A percentile compares a stretch with the other conserved stretches of the same genome.
Evolutionary conservation across 768 basidiomycete genomes (phyloP).

Genomic region (Leccinellum albellum): DNA sequence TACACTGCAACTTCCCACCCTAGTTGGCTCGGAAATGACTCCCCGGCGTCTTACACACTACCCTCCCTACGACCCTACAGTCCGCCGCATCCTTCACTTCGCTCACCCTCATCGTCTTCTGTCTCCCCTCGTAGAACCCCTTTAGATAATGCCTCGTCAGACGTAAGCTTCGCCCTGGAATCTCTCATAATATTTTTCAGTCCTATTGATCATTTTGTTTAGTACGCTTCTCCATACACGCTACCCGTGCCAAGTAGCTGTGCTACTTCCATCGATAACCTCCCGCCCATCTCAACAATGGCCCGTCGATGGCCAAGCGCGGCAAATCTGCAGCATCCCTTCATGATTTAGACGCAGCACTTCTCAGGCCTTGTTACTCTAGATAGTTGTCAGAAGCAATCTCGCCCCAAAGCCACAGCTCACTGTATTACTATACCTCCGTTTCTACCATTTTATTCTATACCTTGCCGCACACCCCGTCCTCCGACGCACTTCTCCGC

Average conservation of each 20-base stretch:
- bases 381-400: conserved; percentile 7
- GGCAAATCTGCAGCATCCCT: conserved; percentile 31
- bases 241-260: conserved; percentile 27
- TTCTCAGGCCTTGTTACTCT: neutral
- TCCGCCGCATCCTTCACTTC: conserved; percentile 23
- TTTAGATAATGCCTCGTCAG: conserved; percentile 23
- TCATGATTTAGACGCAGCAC: conserved; percentile 31
- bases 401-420: conserved; percentile 6
- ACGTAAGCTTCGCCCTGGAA: conserved; percentile 16
- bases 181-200: neutral
- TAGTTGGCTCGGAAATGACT: conserved; percentile 29
- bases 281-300: conserved; percentile 34
- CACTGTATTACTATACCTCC: conserved; percentile 14
- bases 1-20: conserved; percentile 23
- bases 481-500: neutral
- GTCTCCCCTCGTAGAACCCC: conserved; percentile 25
- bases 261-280: conserved; percentile 30
- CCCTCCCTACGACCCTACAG: conserved; percentile 29
- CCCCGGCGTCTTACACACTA: conserved; percentile 25
- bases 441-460: conserved; percentile 7
- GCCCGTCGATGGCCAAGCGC: conserved; percentile 36
- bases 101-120: conserved; percentile 28
- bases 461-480: conserved; percentile 4
- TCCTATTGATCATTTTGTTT: conserved; percentile 2
- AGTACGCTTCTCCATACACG: conserved; percentile 26